Conservation (phyloP, 2,329 filamentous ascomycete genomes). For the Epicoccum sorghinum region DNA sequence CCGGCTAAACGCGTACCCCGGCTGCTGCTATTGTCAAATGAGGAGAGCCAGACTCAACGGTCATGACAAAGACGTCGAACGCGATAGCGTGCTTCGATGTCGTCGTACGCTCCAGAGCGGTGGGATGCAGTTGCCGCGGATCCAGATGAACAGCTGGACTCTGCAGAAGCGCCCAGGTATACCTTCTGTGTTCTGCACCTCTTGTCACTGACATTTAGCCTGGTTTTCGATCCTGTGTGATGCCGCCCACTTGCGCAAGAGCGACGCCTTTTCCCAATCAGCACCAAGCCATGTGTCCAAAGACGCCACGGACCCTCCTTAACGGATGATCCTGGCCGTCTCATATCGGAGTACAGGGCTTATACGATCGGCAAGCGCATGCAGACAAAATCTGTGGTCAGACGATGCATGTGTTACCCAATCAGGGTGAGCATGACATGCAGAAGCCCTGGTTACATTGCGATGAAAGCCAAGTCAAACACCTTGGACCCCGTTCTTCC, state of each 20-base stretch:
- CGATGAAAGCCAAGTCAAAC: slow-evolving; percentile 6
- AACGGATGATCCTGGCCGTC: not conserved
- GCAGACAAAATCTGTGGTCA: slow-evolving; percentile 12
- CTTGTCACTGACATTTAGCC: not conserved
- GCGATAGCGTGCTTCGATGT: not conserved
- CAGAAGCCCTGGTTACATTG: slow-evolving; percentile 2
- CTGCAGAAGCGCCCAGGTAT: not conserved
- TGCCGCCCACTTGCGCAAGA: slow-evolving; percentile 1
- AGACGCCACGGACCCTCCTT: slow-evolving; percentile 7
- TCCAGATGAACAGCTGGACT: not conserved
- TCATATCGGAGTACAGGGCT: slow-evolving; percentile 5
- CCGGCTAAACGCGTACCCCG: slow-evolving; percentile 9
- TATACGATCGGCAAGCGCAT: slow-evolving; percentile 6
- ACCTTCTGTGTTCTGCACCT: not conserved
- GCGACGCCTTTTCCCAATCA: not conserved
- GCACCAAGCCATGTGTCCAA: slow-evolving; percentile 10
- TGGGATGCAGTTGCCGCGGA: not conserved
- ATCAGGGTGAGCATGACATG: slow-evolving; percentile 17
- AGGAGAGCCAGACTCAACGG: slow-evolving; percentile 1
- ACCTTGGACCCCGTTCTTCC: not conserved
- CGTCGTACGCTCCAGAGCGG: not conserved
- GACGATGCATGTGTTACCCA: slow-evolving; percentile 16
- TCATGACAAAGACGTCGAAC: not conserved
- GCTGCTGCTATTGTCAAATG: not conserved
- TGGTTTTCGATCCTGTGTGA: not conserved